Base-by-base conservation (phyloP, 345 rosid species). In the Kandelia obovata region DNA sequence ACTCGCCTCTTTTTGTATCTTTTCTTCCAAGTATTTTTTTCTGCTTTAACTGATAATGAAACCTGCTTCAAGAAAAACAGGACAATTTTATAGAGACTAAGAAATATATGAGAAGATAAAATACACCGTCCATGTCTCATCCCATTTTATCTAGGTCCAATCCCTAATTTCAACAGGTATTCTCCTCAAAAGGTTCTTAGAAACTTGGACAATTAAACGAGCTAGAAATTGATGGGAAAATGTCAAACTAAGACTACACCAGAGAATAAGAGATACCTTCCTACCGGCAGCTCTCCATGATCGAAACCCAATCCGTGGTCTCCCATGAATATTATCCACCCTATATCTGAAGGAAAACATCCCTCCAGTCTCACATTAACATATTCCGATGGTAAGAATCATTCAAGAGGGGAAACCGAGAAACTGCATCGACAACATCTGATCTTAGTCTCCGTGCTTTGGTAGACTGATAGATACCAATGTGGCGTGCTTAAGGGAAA, bases 291-390 rank as follows among this genome's bases (percentile, higher is more conserved):
- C 90, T 73, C 80, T 96, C 99, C 99, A 92, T 75, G 99, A 95
- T 71, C 92, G 99, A 79, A 95, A 95, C 59, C 99, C 99, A 76
- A 95, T 95, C 99, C 99, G 92, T 67, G 99, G 99, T 81, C 98
- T 88, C 75, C 66, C 82, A 83, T 95, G 99, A 81, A 92, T 84
- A 79, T 83, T 83, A 78, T 95, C 99, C 70, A 95, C 92, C 86
- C 71, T 85, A 64, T 85, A 85, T 71, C 98, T 98, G 68, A 95
- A 78, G 34, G 98, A 80, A 80, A 95, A 87, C 97, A 95, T 87
- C 78, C 99, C 99, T 73, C 99, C 99, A 65, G 86, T 78, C 81
- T 95, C 99, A 73, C 99, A 92, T 21, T 23, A 92, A 86, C 71
- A 86, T 62, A 75, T 90, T 80, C 72, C 80, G 80, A 68, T 85